Evolutionary conservation across 768 basidiomycete genomes (phyloP).

Genomic region (Suillus variegatus): DNA sequence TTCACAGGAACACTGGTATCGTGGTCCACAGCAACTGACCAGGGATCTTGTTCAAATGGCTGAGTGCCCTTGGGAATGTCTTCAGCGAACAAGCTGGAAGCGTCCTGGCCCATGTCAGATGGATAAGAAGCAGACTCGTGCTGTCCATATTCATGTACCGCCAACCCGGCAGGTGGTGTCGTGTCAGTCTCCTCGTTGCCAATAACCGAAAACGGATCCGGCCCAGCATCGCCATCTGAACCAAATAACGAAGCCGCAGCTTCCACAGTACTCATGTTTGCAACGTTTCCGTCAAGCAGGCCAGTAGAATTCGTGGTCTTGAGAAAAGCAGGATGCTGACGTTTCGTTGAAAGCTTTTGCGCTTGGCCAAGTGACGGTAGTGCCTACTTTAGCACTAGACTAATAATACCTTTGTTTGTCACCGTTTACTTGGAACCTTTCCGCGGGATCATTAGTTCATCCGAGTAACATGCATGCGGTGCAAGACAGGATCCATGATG

Average conservation of each 20-base stretch:
- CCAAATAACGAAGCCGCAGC: conserved; percentile 84
- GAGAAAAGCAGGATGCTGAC: conserved; percentile 14
- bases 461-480: background rate
- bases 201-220: conserved; percentile 66
- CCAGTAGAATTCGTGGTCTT: conserved; percentile 13
- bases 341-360: conserved; percentile 12
- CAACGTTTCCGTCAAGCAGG: conserved; percentile 29
- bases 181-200: conserved; percentile 41
- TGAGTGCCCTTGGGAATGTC: conserved; percentile 31
- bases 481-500: conserved; percentile 10
- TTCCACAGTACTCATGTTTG: conserved; percentile 65
- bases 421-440: conserved; percentile 20
- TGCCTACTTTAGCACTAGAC: conserved; percentile 10
- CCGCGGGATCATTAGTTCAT: background rate
- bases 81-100: conserved; percentile 41
- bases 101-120: conserved; percentile 34
- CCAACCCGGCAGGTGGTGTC: conserved; percentile 17
- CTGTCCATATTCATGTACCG: conserved; percentile 23
- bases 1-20: conserved; percentile 17
- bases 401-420: conserved; percentile 25
- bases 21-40: conserved; percentile 26
- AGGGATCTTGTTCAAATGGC: conserved; percentile 26
- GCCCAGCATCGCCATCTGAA: conserved; percentile 51
- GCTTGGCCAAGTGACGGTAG: background rate
- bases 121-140: conserved; percentile 25